Percentiles rank a stretch among this genome's conserved stretches.
Evolutionary conservation across 2,329 filamentous ascomycete species (phyloP).

Genomic region (Didymella lethalis): DNA sequence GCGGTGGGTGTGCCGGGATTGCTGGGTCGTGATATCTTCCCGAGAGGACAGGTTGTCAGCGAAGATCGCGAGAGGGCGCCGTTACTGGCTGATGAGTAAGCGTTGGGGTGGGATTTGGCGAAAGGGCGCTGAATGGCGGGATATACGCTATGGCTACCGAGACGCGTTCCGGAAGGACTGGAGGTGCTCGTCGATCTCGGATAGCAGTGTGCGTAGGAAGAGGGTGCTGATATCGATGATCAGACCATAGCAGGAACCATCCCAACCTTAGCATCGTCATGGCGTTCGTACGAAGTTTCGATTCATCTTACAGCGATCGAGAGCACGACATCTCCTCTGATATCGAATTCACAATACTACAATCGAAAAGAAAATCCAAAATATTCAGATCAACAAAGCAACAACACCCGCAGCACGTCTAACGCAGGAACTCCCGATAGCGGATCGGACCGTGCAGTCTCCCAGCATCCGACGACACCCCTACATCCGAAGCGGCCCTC

Average conservation of each 20-base stretch:
- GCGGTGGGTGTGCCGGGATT: slow-evolving; percentile 69
- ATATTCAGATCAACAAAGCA: background rate
- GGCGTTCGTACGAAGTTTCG: background rate
- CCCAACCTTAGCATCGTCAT: background rate
- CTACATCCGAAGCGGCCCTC: slow-evolving; percentile 2
- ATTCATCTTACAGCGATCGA: background rate
- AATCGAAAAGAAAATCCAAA: too few relatives aligned
- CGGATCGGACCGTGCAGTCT: slow-evolving; percentile 15
- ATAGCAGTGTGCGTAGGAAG: background rate
- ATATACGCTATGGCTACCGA: background rate
- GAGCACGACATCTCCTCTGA: background rate
- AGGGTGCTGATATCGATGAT: background rate
- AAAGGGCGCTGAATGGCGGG: background rate
- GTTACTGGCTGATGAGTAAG: slow-evolving; percentile 55
- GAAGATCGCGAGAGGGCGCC: slow-evolving; percentile 64
- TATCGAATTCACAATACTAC: too few relatives aligned
- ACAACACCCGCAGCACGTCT: background rate
- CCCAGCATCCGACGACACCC: slow-evolving; percentile 11
- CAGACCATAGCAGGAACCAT: background rate
- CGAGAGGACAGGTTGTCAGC: slow-evolving; percentile 53
- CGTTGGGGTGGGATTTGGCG: background rate
- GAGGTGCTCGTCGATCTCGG: background rate
- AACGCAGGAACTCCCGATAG: slow-evolving; percentile 5
- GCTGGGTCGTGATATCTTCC: slow-evolving; percentile 66
- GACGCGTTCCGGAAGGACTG: background rate